Conservation (phyloP, 768 basidiomycete genomes). For the Tylopilus rubrobrunneus region DNA sequence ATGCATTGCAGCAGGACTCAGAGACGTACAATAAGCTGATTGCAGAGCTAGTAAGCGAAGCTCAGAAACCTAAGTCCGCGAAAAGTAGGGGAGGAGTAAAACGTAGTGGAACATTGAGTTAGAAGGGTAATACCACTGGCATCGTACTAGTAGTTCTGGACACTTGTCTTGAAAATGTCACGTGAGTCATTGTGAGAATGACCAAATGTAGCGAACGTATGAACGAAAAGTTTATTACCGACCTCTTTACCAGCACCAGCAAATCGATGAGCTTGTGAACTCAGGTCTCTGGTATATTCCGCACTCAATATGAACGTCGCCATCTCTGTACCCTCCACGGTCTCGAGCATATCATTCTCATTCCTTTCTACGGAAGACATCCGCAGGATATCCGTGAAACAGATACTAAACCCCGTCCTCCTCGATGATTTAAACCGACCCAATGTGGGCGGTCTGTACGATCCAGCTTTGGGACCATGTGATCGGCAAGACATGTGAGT, state of each 20-base stretch:
- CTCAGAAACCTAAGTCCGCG: slow-evolving; percentile 75
- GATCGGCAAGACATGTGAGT: slow-evolving; percentile 88
- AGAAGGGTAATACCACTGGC: neutral
- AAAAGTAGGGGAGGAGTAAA: slow-evolving; percentile 47
- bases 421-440: slow-evolving; percentile 93
- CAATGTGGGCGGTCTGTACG: slow-evolving; percentile 89
- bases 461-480: slow-evolving; percentile 90
- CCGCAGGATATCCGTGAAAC: slow-evolving; percentile 93
- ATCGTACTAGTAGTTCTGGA: too few relatives aligned
- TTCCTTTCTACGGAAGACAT: slow-evolving; percentile 87
- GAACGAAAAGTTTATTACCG: slow-evolving; percentile 14
- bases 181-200: slow-evolving; percentile 7
- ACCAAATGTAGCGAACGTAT: slow-evolving; percentile 9
- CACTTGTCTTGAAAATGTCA: neutral
- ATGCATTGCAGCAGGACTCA: slow-evolving; percentile 80
- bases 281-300: neutral
- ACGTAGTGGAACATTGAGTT: slow-evolving; percentile 47
- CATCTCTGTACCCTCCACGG: slow-evolving; percentile 80
- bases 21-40: slow-evolving; percentile 90
- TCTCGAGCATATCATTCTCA: slow-evolving; percentile 86
- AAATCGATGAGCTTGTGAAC: neutral
- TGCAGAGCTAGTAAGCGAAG: slow-evolving; percentile 88
- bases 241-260: neutral
- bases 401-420: slow-evolving; percentile 89
- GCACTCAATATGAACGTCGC: slow-evolving; percentile 76